Percentiles rank a stretch among this genome's conserved stretches.
phyloP scores from a whole-genome alignment of 768 basidiomycete genomes.

The Tulasnella sp. region DNA sequence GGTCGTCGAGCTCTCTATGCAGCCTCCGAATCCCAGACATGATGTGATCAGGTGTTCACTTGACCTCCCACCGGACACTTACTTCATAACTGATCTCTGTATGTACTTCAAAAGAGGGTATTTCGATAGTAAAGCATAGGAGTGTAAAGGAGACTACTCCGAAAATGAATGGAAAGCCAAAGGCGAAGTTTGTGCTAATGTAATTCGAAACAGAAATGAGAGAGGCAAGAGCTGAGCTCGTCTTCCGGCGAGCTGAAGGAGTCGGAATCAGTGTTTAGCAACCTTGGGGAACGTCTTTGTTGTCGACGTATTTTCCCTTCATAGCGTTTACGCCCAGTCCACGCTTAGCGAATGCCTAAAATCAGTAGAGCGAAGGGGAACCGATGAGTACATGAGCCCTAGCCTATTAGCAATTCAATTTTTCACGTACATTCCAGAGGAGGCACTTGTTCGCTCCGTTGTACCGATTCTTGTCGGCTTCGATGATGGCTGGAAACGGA shows the following conservation, averaged over 20 bases:
- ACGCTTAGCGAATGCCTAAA: constrained; percentile 48
- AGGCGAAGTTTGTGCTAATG: background rate
- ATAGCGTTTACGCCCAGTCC: constrained; percentile 44
- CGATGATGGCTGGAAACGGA: constrained; percentile 37
- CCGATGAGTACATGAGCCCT: constrained; percentile 30
- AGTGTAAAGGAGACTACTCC: background rate
- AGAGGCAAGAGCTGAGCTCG: background rate
- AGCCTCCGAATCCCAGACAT: no score
- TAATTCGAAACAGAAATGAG: background rate
- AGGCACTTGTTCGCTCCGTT: constrained; percentile 46
- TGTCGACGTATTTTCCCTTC: constrained; percentile 38
- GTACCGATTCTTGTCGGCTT: constrained; percentile 51
- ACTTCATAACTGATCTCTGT: background rate
- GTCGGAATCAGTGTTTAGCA: constrained; percentile 30
- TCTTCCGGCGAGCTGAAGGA: background rate
- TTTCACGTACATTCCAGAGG: constrained; percentile 38
- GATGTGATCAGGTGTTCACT: no score
- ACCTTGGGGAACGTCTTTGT: constrained; percentile 36
- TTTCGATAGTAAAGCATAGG: background rate
- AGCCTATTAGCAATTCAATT: constrained; percentile 52
- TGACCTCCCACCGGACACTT: no score
- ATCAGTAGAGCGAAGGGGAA: constrained; percentile 35
- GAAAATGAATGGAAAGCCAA: background rate
- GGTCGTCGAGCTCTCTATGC: no score
- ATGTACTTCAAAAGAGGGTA: background rate